Evolutionary conservation across 2,329 filamentous ascomycete species (phyloP).

Genomic region (Sporothrix sp.): DNA sequence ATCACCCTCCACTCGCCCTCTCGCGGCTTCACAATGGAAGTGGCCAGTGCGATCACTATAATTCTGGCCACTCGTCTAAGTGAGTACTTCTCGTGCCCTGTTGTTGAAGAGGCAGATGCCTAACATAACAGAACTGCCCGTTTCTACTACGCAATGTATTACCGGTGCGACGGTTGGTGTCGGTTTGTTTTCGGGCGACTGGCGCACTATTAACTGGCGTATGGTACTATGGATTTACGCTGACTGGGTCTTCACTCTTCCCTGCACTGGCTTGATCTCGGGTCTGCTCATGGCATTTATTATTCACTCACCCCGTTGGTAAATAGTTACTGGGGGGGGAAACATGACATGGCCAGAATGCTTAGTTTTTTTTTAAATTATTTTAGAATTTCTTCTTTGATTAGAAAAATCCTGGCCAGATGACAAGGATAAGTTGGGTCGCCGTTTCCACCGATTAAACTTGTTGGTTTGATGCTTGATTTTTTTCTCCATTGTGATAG

Average conservation of each 20-base stretch:
- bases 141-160: slow-evolving; percentile 57
- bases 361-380: neutral
- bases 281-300: slow-evolving; percentile 54
- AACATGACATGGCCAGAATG: too few relatives aligned
- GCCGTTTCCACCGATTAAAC: too few relatives aligned
- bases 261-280: slow-evolving; percentile 45
- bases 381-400: too few relatives aligned
- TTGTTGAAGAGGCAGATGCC: too few relatives aligned
- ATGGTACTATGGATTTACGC: slow-evolving; percentile 51
- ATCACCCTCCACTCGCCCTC: slow-evolving; percentile 48
- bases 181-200: slow-evolving; percentile 49
- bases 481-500: too few relatives aligned
- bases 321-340: neutral
- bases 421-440: too few relatives aligned
- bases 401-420: too few relatives aligned
- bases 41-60: slow-evolving; percentile 52
- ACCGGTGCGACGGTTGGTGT: slow-evolving; percentile 53
- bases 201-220: slow-evolving; percentile 52
- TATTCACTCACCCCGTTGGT: slow-evolving; percentile 48
- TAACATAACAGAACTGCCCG: slow-evolving; percentile 38
- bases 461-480: too few relatives aligned
- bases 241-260: slow-evolving; percentile 53
- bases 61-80: slow-evolving; percentile 52
- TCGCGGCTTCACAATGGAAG: slow-evolving; percentile 47
- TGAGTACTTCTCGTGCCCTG: slow-evolving; percentile 22